Percentiles rank a stretch among this genome's conserved stretches.
Evolutionary conservation across 2,329 filamentous ascomycete species (phyloP).

Genomic region (Myriosclerotinia curreyana): DNA sequence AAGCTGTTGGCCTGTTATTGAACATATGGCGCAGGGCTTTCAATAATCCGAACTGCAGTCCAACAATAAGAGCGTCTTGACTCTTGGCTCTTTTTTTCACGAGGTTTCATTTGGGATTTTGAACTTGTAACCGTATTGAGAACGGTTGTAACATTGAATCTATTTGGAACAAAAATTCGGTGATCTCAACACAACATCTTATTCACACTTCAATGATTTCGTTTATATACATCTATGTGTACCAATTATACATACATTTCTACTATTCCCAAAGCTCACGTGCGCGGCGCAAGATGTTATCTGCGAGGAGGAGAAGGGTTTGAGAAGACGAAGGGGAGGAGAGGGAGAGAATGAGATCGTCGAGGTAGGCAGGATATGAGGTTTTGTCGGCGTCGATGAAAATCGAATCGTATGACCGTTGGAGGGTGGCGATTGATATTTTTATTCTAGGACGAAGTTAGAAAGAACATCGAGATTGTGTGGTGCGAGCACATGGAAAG

Average conservation of each 20-base stretch:
- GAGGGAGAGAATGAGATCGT: slow-evolving; percentile 44
- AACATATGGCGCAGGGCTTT: neutral
- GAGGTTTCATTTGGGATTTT: no score
- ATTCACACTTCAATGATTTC: neutral
- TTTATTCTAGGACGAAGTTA: slow-evolving; percentile 26
- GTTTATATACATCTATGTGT: neutral
- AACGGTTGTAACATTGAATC: no score
- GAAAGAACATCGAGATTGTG: neutral
- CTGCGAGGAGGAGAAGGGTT: slow-evolving; percentile 49
- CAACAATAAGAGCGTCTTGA: neutral
- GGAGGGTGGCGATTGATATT: slow-evolving; percentile 23
- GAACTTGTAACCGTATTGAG: no score
- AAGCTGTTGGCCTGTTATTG: neutral
- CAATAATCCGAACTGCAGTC: neutral
- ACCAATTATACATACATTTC: neutral
- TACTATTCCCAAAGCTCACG: slow-evolving; percentile 17
- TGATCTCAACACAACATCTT: neutral
- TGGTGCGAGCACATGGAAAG: no score
- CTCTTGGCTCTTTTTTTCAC: no score
- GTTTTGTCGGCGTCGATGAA: slow-evolving; percentile 55
- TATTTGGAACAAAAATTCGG: no score
- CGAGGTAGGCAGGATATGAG: slow-evolving; percentile 50
- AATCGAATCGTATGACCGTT: slow-evolving; percentile 51
- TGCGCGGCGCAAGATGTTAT: slow-evolving; percentile 52
- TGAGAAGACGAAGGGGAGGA: slow-evolving; percentile 32